A percentile compares a stretch with the other conserved stretches of the same genome.
Conservation (phyloP, 176 grass and related monocot genomes). For the Carex kokanica region DNA sequence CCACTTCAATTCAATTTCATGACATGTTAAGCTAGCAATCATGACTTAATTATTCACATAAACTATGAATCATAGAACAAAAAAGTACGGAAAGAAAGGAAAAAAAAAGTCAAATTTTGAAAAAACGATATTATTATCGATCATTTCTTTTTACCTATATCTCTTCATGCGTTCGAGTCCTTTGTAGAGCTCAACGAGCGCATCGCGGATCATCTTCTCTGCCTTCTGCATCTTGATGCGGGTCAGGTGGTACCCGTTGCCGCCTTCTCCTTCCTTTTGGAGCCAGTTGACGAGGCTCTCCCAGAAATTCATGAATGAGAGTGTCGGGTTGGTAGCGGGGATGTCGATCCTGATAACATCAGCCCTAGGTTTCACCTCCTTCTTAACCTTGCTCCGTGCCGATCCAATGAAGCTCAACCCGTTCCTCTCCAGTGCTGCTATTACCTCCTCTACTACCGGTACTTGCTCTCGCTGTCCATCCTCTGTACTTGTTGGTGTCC, state of each 20-base stretch:
- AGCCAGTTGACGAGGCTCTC: conserved; percentile 77
- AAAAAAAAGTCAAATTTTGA: not conserved
- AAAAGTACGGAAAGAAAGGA: not conserved
- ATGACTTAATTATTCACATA: not conserved
- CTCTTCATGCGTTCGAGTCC: conserved; percentile 78
- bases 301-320: conserved; percentile 70
- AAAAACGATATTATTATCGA: not conserved
- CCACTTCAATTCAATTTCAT: not conserved
- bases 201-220: conserved; percentile 88
- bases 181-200: conserved; percentile 78
- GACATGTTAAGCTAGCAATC: not conserved
- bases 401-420: conserved; percentile 75
- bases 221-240: conserved; percentile 90
- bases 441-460: conserved; percentile 74
- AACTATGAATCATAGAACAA: not conserved
- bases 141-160: conserved; percentile 49
- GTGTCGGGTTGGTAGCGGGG: conserved; percentile 56
- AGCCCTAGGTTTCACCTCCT: conserved; percentile 33
- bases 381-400: conserved; percentile 50
- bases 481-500: conserved; percentile 35
- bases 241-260: conserved; percentile 53
- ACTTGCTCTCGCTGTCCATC: conserved; percentile 44
- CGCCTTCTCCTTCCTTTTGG: conserved; percentile 58
- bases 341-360: conserved; percentile 72
- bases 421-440: conserved; percentile 80